Conservation (phyloP, 345 rosid genomes). For the Cardamine chenopodiifolia region DNA sequence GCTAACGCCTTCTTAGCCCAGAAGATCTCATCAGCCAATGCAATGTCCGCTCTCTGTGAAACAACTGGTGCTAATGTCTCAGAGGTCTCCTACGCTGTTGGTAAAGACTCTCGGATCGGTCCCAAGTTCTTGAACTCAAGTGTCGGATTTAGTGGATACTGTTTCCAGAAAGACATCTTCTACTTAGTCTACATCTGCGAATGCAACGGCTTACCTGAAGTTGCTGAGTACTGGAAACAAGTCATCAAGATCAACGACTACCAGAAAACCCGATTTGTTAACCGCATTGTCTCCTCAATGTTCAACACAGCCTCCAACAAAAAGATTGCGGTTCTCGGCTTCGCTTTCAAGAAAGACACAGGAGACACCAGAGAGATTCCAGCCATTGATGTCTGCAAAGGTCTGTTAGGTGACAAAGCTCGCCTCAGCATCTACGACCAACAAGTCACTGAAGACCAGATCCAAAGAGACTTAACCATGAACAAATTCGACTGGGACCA, state of each 20-base stretch:
- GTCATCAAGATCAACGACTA: slow-evolving; percentile 93
- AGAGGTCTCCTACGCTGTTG: slow-evolving; percentile 78
- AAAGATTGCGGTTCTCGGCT: slow-evolving; percentile 80
- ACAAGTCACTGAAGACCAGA: slow-evolving; percentile 85
- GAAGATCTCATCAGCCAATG: slow-evolving; percentile 88
- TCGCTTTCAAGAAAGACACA: slow-evolving; percentile 92
- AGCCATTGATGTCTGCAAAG: slow-evolving; percentile 93
- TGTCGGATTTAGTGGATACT: slow-evolving; percentile 91
- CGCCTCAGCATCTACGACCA: slow-evolving; percentile 84
- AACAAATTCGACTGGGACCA: slow-evolving; percentile 96
- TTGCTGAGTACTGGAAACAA: slow-evolving; percentile 94
- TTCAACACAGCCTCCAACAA: slow-evolving; percentile 83
- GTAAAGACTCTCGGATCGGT: slow-evolving; percentile 78
- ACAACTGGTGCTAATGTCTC: slow-evolving; percentile 85
- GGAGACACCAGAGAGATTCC: slow-evolving; percentile 94
- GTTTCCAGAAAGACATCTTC: slow-evolving; percentile 89
- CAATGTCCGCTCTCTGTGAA: slow-evolving; percentile 94
- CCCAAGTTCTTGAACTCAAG: slow-evolving; percentile 87
- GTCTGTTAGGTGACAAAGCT: slow-evolving; percentile 87
- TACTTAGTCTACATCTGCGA: slow-evolving; percentile 91
- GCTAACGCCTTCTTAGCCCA: slow-evolving; percentile 94
- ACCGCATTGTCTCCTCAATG: slow-evolving; percentile 86
- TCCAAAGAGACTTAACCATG: slow-evolving; percentile 89
- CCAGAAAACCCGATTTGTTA: slow-evolving; percentile 83
- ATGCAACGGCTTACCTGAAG: slow-evolving; percentile 93